Evolutionary conservation across 345 rosid genomes (phyloP), one percentile per base, ranked within the genome.

Genomic region (Corchorus olitorius): DNA sequence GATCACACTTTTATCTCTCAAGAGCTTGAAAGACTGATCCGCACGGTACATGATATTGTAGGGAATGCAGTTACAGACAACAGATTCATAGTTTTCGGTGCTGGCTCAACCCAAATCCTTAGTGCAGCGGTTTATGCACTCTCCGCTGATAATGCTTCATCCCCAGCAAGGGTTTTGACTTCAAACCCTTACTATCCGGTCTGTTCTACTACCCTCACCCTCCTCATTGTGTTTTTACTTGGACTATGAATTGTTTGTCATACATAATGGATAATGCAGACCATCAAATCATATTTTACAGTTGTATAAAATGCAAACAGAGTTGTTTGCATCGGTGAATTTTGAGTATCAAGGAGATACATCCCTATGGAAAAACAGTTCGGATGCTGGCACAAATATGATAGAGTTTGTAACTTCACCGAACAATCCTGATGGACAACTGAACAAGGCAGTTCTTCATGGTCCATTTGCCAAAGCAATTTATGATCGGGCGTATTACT

Each of bases 371-470:
- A 70, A 77, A 72, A 76, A 78, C 20, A 72, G 15, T 19, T 59
- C 64, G 20, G 81, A 83, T 70, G 72, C 59, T 10, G 54, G 56
- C 3, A 71, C 43, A 34, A 46, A 81, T 33, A 19, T 88, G 12
- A 79, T 92, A 58, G 94, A 90, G 76, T 79, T 93, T 58, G 95
- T 88, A 0, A 88, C 95, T 33, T 84, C 94, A 39, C 97, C 97
- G 0, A 91, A 88, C 82, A 92, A 92, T 79, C 97, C 97, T 1
- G 91, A 88, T 71, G 95, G 95, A 11, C 80, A 77, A 71, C 43
- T 81, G 65, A 89, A 88, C 19, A 72, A 73, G 70, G 88, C 89
- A 17, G 78, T 91, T 79, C 86, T 93, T 64, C 55, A 79, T 3
- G 95, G 89, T 35, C 76, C 89, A 5, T 71, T 83, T 78, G 87